A percentile compares a stretch with the other conserved stretches of the same genome.
Conservation (phyloP, 1,284 basidiomycete genomes). For the Chalciporus sp. region DNA sequence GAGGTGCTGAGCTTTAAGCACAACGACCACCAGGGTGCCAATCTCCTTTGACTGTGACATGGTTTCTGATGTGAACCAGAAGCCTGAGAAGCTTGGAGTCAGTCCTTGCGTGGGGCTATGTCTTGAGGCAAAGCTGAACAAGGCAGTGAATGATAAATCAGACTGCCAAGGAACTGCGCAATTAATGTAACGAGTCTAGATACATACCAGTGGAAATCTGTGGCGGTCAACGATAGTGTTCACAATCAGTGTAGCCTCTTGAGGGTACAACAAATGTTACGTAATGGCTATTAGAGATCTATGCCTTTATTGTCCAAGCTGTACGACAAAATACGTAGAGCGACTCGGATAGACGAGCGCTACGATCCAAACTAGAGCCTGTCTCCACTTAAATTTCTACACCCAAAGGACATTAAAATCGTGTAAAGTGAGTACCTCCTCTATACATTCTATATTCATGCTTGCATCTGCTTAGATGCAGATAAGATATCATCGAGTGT, state of each 20-base stretch:
- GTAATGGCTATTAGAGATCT: no score
- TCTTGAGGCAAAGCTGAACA: not conserved
- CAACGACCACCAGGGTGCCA: conserved; percentile 72
- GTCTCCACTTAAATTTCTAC: not conserved
- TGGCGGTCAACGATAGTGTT: no score
- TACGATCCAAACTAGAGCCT: no score
- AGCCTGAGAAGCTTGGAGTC: not conserved
- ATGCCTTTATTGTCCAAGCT: no score
- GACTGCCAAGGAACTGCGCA: not conserved
- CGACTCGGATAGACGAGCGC: no score
- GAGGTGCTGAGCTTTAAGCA: conserved; percentile 73
- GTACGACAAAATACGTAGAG: not conserved
- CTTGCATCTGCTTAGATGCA: conserved; percentile 7
- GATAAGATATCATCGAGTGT: conserved; percentile 61
- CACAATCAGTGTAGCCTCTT: no score
- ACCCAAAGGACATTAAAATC: not conserved
- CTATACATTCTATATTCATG: not conserved
- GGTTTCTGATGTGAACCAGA: not conserved
- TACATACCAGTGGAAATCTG: not conserved
- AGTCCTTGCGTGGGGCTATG: not conserved
- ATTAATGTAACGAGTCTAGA: no score
- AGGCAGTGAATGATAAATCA: not conserved
- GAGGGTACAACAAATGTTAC: no score
- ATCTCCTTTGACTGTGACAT: conserved; percentile 46
- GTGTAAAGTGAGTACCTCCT: not conserved